Base-by-base conservation (phyloP, 345 rosid species). In the Geranium rotundifolium region DNA sequence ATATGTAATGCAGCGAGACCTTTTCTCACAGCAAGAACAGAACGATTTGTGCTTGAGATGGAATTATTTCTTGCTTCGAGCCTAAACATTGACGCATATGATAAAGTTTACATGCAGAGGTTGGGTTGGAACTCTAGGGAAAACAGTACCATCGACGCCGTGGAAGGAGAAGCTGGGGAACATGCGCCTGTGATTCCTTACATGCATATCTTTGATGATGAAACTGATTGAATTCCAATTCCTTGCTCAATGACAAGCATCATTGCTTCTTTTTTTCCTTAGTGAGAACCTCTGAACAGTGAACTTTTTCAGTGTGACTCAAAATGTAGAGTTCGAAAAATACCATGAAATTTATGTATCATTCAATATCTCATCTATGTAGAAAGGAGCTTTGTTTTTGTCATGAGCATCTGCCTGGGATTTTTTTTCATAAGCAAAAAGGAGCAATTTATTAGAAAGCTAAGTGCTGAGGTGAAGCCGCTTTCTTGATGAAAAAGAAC, bases 61-160 rank as follows among this genome's bases (percentile, higher is more conserved):
- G 90, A 85, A 63, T 66, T 88, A 9, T 93, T 88, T 79, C 90
- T 88, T 8, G 95, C 85, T 54, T 80, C 95, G 0, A 95, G 92
- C 4, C 75, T 88, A 65, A 90, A 75, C 73, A 59, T 74, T 2
- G 89, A 83, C 61, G 95, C 95, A 17, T 93, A 82, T 19, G 99
- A 88, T 73, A 79, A 74, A 19, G 80, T 86, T 29, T 90, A 82
- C 62, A 67, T 60, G 69, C 82, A 69, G 63, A 70, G 70, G 8
- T 60, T 87, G 52, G 81, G 79, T 30, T 64, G 72, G 85, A 80
- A 75, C 66, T 12, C 50, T 41, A 9, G 50, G 50, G 50, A 41
- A 41, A 13, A 41, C 50, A 41, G 10, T 12, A 12, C 50, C 9
- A 41, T n/a, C n/a, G n/a, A 9, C 10, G 50, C 50, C 12, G 23